Evolutionary conservation across 176 grass and related monocot species (phyloP).

Genomic region (Juncus inflexus): DNA sequence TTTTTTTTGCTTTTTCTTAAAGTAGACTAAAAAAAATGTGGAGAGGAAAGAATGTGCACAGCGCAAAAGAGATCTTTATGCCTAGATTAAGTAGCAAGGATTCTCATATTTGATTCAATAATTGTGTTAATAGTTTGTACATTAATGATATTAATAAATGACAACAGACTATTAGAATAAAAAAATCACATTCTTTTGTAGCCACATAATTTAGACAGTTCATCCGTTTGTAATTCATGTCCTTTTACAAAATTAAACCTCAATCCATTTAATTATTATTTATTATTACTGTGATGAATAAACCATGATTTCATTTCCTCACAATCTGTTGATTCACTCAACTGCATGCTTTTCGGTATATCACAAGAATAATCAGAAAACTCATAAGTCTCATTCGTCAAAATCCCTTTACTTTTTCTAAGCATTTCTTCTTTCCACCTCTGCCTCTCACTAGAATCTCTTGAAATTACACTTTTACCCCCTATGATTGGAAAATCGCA

Average conservation of each 20-base stretch:
- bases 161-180: neutral
- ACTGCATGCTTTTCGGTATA: conserved; percentile 10
- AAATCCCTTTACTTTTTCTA: conserved; percentile 37
- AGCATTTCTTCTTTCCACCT: conserved; percentile 80
- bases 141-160: neutral
- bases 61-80: neutral
- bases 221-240: too few species aligned
- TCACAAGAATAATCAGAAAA: neutral
- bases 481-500: conserved; percentile 66
- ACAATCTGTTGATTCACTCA: conserved; percentile 28
- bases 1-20: too few species aligned
- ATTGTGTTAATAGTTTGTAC: neutral
- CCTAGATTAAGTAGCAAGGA: conserved; percentile 1
- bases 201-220: too few species aligned
- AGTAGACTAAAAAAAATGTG: neutral
- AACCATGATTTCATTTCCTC: conserved; percentile 42
- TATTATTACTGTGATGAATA: conserved; percentile 17
- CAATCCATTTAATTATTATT: neutral
- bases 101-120: neutral
- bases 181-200: neutral
- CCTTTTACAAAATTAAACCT: too few species aligned
- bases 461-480: conserved; percentile 47
- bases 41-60: neutral
- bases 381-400: neutral
- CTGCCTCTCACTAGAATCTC: conserved; percentile 45